Base-by-base conservation (phyloP, 441 rosid genomes). In the Gossypium schwendimanii region DNA sequence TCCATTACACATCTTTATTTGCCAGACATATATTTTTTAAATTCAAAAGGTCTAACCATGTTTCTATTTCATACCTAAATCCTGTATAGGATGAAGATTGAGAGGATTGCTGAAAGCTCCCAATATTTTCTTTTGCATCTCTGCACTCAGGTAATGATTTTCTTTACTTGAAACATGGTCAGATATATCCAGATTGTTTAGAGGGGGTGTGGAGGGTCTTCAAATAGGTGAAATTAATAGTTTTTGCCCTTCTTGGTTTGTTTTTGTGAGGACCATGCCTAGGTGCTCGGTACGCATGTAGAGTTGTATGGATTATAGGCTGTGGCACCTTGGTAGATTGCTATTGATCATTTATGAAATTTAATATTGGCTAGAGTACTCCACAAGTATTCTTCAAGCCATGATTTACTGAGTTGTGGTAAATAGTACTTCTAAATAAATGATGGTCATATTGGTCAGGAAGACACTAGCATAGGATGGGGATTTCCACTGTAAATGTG, bases 111-210 rank as follows among this genome's bases (percentile, higher is more conserved):
- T 20, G 97, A 84, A 73, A 88, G 84, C 77, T 79, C 89, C 69
- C 85, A 91, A 28, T 92, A 94, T 83, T 94, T 94, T 81, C 89
- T 92, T 73, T 63, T 92, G 85, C 97, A 94, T 82, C 82, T 94
- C n/a, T 89, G 99, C 76, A 92, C 99, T 14, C 98, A 92, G 98
- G 99, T 92, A 76, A 11, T 63, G 17, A 24, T 39, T 73, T 62
- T 28, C 6, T 36, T 10, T 11, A 49, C 20, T 47, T 61, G 24
- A 47, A 63, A 77, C 31, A 17, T 59, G 64, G 17, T 21, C 14
- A 39, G 54, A 3, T 57, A 58, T 44, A n/a, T 23, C 39, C 41
- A 41, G 20, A 39, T 33, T 47, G 41, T 44, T 44, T 44, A 44
- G 33, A 21, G 18, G 18, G 69, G 69, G 17, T 21, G 50, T 21